Conservation (phyloP, 2,329 filamentous ascomycete genomes). For the Verticillium nonalfalfae region DNA sequence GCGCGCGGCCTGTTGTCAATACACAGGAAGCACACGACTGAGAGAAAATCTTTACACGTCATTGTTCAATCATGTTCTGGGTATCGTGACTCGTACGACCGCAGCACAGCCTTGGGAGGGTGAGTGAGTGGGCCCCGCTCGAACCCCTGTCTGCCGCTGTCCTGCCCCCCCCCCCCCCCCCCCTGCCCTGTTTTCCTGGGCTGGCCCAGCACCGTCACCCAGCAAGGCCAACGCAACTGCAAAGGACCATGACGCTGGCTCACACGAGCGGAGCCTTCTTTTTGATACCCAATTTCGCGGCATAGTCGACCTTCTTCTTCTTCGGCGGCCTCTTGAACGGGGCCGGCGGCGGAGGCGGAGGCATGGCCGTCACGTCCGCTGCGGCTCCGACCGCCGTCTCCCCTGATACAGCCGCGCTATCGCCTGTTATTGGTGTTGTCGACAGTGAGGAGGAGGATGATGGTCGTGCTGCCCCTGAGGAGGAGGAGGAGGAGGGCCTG, state of each 20-base stretch:
- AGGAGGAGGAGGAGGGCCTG: conserved; percentile 5
- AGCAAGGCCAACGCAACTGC: too few species aligned
- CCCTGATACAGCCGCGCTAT: conserved; percentile 12
- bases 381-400: conserved; percentile 12
- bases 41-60: neutral
- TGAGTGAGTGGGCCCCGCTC: neutral
- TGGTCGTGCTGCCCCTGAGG: neutral
- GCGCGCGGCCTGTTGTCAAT: neutral
- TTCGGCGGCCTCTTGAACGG: conserved; percentile 63
- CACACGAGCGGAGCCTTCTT: conserved; percentile 62
- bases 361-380: conserved; percentile 20
- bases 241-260: neutral
- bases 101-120: neutral
- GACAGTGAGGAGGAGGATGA: neutral
- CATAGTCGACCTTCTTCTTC: conserved; percentile 83
- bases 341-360: conserved; percentile 39
- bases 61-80: neutral
- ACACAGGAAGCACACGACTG: neutral
- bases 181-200: too few species aligned
- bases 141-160: too few species aligned
- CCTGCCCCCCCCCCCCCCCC: too few species aligned
- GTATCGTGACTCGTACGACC: neutral
- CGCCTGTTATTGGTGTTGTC: neutral
- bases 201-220: too few species aligned
- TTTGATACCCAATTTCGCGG: conserved; percentile 76